Evolutionary conservation across 176 grass and related monocot genomes (phyloP), one percentile per base, ranked within the genome.

Genomic region (Oryza brachyantha): DNA sequence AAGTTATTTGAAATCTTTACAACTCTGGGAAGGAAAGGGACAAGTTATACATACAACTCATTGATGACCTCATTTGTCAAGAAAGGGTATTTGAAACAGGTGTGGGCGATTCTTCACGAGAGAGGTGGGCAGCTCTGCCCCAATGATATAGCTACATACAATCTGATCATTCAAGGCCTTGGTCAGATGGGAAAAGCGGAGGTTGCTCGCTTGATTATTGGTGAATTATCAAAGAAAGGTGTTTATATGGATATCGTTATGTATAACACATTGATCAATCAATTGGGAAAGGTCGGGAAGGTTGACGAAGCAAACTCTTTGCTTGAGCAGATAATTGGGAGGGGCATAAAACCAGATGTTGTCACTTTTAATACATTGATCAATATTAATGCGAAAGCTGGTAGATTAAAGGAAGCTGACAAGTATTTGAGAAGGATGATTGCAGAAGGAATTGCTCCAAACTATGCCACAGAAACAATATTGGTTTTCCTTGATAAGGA

Each of bases 321-420:
- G 76, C 93, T 94, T 64, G 74, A 90, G 29, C 87, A 92, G 67
- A 97, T 97, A 84, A 70, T 74, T 41, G 45, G 36, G n/a, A 88
- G 73, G 21, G 94, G 94, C 36, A 84, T 97, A 60, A 97, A 92
- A 68, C 87, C 91, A 34, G 94, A 97, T 94, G 84, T 90, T 70
- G 79, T 97, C 58, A 97, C 94, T 48, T 97, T 94, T 72, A 97
- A 94, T 90, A 97, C 91, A 0, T 83, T 97, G 69, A 97, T 97
- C 39, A 68, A 90, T 83, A 84, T 97, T 84, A 90, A 97, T 83
- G 91, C 85, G n/a, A 97, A 94, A 83, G 76, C 84, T 60, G 94
- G 91, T 68, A 94, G 83, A 34, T 55, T 97, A 43, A 94, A 92
- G 81, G 94, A 94, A 81, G 89, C 94, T 6, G 84, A 94, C 79